phyloP scores from a whole-genome alignment of 805 yeast species.

The Komagataella populi region DNA sequence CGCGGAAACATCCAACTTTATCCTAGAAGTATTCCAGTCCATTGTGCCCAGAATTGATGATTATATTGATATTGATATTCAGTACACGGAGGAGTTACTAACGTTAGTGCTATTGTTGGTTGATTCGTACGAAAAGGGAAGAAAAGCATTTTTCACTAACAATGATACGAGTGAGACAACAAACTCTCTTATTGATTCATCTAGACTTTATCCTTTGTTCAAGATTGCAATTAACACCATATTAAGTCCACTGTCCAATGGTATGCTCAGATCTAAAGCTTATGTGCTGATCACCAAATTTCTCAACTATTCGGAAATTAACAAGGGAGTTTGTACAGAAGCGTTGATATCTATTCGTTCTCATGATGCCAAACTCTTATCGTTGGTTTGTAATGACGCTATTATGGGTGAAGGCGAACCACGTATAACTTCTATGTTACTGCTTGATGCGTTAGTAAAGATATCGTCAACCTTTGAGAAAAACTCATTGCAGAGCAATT shows the following conservation, averaged over 20 bases:
- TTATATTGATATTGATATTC: conserved; percentile 51
- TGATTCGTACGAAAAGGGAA: conserved; percentile 36
- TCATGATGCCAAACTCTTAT: conserved; percentile 45
- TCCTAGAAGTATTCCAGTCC: conserved; percentile 63
- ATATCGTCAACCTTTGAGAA: conserved; percentile 35
- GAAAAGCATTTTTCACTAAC: not conserved
- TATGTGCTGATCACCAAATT: conserved; percentile 63
- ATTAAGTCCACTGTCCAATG: conserved; percentile 52
- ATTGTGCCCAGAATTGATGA: conserved; percentile 67
- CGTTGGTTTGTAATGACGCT: conserved; percentile 63
- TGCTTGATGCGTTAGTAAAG: conserved; percentile 38
- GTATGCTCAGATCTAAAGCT: conserved; percentile 61
- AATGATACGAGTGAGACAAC: conserved; percentile 14
- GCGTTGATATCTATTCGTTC: conserved; percentile 42
- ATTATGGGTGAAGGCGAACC: conserved; percentile 66
- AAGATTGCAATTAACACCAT: conserved; percentile 66
- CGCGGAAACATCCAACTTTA: conserved; percentile 40
- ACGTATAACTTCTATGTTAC: conserved; percentile 61
- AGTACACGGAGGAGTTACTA: conserved; percentile 63
- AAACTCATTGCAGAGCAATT: conserved; percentile 35
- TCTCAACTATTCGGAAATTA: conserved; percentile 33
- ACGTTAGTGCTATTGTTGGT: conserved; percentile 62
- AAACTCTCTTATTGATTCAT: conserved; percentile 24
- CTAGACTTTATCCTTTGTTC: conserved; percentile 53
- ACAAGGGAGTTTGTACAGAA: conserved; percentile 28